Evolutionary conservation across 2,329 filamentous ascomycete genomes (phyloP), one percentile per base, ranked within the genome.

Genomic region (Teratosphaeriaceae sp.): DNA sequence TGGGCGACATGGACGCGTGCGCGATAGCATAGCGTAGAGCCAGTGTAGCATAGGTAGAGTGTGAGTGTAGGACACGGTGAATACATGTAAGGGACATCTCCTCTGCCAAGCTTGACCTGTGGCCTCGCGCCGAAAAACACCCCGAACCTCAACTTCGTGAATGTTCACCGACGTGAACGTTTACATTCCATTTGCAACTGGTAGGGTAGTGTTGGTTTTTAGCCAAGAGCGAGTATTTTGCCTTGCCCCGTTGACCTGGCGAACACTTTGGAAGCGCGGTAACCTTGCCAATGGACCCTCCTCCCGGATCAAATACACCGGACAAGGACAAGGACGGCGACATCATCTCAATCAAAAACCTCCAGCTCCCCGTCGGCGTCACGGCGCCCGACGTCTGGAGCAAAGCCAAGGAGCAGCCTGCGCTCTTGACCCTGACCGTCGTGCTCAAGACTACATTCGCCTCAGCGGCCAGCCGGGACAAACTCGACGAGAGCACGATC

Each of bases 321-420:
- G n/a, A n/a, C n/a, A n/a, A n/a, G n/a, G n/a, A 22, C 5, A 30
- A 27, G 7, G 19, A 35, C 22, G 30, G 34, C 31, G 26, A 42
- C 21, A 36, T 20, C 29, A 42, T 26, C 31, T 36, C 40, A 9
- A 74, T 88, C 44, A 71, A 69, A 40, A 80, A 85, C 55, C 74
- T 88, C 1, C 69, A 76, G 46, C 68, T 77, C 3, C 44, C 72
- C 64, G 7, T 70, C 79, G 46, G 64, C 67, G 50, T 78, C 73
- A n/a, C 77, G 73, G 56, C 57, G 20, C 70, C 70, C 24, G 83
- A 88, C 59, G 82, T 81, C 37, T 88, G 84, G 84, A 80, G 79
- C 43, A 75, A 83, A 3, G 62, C 67, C 39, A 78, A 76, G 50
- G 60, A 69, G 9, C 84, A 88, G 63, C 82, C 84, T 6, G 68